phyloP scores from a whole-genome alignment of 2,329 filamentous ascomycete species.

The Epichloe sylvatica region DNA sequence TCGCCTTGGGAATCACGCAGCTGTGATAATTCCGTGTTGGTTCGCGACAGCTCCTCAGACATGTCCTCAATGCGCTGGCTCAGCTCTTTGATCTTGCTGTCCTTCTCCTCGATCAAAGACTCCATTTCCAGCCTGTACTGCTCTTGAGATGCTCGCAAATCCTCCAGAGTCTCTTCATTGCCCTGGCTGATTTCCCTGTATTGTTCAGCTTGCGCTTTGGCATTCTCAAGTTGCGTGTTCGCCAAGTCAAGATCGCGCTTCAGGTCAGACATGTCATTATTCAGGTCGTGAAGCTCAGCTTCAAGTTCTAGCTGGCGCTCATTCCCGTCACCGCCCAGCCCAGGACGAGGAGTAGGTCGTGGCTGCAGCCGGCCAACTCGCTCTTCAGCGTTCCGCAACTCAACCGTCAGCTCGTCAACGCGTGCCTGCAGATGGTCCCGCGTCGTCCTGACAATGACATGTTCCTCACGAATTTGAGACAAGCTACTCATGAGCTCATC shows the following conservation, averaged over 20 bases:
- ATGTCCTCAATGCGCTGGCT: constrained; percentile 75
- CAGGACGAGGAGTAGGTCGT: constrained; percentile 52
- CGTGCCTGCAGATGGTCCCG: constrained; percentile 79
- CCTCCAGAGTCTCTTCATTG: constrained; percentile 75
- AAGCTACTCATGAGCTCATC: constrained; percentile 78
- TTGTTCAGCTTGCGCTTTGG: constrained; percentile 68
- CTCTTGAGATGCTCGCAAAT: constrained; percentile 65
- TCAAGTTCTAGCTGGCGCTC: constrained; percentile 37
- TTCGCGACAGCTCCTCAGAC: constrained; percentile 63
- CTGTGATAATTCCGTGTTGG: constrained; percentile 68
- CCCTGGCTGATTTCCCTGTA: constrained; percentile 80
- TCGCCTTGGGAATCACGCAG: constrained; percentile 73
- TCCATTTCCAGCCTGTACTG: constrained; percentile 84
- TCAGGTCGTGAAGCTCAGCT: constrained; percentile 63
- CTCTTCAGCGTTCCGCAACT: constrained; percentile 81
- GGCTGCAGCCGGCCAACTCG: constrained; percentile 69
- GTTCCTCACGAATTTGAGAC: constrained; percentile 69
- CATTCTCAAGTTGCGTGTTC: constrained; percentile 65
- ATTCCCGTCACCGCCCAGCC: constrained; percentile 25
- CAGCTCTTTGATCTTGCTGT: constrained; percentile 65
- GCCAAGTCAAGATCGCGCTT: constrained; percentile 76
- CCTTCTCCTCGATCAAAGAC: constrained; percentile 58
- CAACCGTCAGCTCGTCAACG: constrained; percentile 77
- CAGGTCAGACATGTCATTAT: constrained; percentile 70
- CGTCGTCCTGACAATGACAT: constrained; percentile 72